Conservation (phyloP, 192 early-diverging fungal genomes). For the Globomyces pollinis-pini region DNA sequence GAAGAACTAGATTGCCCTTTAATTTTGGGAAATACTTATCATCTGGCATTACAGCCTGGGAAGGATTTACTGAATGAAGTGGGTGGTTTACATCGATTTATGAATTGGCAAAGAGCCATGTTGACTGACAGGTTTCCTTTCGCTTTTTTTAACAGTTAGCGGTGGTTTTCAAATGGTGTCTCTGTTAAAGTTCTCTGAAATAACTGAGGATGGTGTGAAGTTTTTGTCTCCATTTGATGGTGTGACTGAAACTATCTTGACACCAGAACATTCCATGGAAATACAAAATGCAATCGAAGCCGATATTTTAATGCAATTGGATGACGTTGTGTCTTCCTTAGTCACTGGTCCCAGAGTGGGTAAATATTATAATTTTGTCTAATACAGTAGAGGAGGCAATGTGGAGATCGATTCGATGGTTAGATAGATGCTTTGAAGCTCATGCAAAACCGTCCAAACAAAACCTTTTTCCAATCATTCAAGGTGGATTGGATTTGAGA, state of each 20-base stretch:
- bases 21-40: conserved; percentile 84
- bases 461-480: conserved; percentile 84
- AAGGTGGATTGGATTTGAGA: conserved; percentile 67
- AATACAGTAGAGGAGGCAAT: conserved; percentile 88
- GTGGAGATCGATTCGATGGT: conserved; percentile 81
- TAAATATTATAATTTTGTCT: too few species aligned
- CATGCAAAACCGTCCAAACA: conserved; percentile 63
- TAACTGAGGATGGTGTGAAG: conserved; percentile 79
- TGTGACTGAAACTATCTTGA: conserved; percentile 70
- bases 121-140: conserved; percentile 44
- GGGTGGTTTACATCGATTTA: conserved; percentile 72
- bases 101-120: conserved; percentile 71
- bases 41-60: conserved; percentile 59
- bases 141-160: conserved; percentile 19
- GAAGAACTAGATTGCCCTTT: conserved; percentile 70
- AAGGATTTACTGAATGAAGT: conserved; percentile 64
- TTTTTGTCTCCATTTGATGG: conserved; percentile 76
- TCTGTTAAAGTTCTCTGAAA: conserved; percentile 69
- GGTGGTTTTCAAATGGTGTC: conserved; percentile 91
- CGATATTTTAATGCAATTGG: conserved; percentile 89
- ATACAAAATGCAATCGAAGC: conserved; percentile 75
- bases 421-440: conserved; percentile 74
- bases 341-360: conserved; percentile 72
- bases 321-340: conserved; percentile 80
- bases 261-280: conserved; percentile 78